phyloP scores from a whole-genome alignment of 139 green algal species.

The Chlorella sp. region DNA sequence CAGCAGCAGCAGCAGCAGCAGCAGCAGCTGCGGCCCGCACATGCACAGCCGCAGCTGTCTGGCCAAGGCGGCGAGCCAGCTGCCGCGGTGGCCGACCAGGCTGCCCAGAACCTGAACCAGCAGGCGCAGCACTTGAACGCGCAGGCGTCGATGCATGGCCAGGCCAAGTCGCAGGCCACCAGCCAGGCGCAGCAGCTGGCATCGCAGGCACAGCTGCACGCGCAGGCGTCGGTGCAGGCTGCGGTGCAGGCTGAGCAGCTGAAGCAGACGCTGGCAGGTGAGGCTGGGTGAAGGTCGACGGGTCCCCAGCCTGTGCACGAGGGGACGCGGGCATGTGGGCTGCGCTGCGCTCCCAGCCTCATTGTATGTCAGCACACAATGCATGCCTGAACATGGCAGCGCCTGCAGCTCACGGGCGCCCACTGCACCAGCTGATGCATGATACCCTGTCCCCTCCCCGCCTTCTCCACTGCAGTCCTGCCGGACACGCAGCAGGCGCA shows the following conservation, averaged over 20 bases:
- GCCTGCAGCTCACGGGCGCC: no score
- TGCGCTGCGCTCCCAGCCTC: neutral
- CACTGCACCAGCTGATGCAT: no score
- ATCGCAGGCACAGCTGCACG: slow-evolving; percentile 66
- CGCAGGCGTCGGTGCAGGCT: slow-evolving; percentile 55
- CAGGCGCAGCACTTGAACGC: slow-evolving; percentile 55
- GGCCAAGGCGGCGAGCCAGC: neutral
- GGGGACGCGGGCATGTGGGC: neutral
- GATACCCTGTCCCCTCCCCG: neutral
- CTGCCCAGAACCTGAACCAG: slow-evolving; percentile 55
- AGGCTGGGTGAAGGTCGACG: neutral
- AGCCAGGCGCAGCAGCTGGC: slow-evolving; percentile 49
- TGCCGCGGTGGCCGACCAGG: neutral
- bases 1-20: neutral
- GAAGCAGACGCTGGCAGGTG: slow-evolving; percentile 49
- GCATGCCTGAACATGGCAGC: neutral
- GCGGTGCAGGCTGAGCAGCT: slow-evolving; percentile 51
- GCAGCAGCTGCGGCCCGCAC: neutral
- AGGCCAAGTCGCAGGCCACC: slow-evolving; percentile 43
- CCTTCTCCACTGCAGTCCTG: slow-evolving; percentile 25
- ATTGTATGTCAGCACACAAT: neutral
- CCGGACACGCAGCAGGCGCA: slow-evolving; percentile 37
- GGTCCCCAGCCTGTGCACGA: no score
- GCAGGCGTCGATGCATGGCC: slow-evolving; percentile 36
- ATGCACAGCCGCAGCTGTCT: slow-evolving; percentile 10